Conservation (phyloP, 495 filamentous ascomycete species). For the Trichocladium uniseriatum region DNA sequence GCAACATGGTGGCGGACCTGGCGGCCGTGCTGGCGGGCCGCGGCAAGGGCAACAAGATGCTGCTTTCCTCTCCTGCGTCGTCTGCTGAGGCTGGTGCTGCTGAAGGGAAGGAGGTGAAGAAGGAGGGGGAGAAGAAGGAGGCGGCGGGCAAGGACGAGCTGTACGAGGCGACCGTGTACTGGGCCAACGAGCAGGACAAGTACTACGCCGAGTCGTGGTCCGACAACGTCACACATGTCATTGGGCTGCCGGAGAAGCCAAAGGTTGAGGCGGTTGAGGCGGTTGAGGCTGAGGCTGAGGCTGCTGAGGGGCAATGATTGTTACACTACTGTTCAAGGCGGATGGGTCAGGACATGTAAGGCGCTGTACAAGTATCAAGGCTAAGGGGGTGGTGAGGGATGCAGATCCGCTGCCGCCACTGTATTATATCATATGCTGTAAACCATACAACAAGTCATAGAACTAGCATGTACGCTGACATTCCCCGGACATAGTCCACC, state of each 20-base stretch:
- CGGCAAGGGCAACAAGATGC: conserved; percentile 40
- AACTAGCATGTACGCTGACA: neutral
- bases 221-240: conserved; percentile 51
- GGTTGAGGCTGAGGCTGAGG: conserved; percentile 5
- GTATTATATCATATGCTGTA: conserved; percentile 7
- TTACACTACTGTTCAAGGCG: neutral
- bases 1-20: conserved; percentile 80
- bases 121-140: conserved; percentile 22
- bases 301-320: neutral
- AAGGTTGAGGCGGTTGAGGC: conserved; percentile 3
- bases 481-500: neutral
- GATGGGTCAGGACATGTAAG: neutral
- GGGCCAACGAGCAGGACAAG: conserved; percentile 58
- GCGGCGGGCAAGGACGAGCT: conserved; percentile 24
- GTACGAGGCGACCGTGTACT: conserved; percentile 47
- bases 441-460: neutral
- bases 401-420: neutral
- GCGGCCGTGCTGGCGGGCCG: conserved; percentile 59
- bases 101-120: conserved; percentile 21
- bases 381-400: neutral
- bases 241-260: conserved; percentile 27
- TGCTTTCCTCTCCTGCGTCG: too few relatives aligned
- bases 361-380: neutral
- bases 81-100: conserved; percentile 28
- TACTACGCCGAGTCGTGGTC: conserved; percentile 62